A percentile compares a stretch with the other conserved stretches of the same genome.
These are phyloP conservation scores for Nitzschia sp. DNA, from an alignment of 108 stramenopile species.

Conservation along the genomic window DNA sequence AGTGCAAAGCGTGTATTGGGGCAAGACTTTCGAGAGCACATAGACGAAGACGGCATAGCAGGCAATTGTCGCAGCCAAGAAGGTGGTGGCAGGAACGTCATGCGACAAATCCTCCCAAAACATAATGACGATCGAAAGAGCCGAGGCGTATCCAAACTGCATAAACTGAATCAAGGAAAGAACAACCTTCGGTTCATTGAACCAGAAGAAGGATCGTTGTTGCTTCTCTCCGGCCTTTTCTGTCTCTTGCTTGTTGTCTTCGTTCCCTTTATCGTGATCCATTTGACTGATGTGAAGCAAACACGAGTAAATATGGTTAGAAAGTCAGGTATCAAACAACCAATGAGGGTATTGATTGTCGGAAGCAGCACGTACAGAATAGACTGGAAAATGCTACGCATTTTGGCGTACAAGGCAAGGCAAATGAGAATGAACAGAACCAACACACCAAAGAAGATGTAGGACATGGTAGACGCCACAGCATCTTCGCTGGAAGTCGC, in stretches of 20 bases:
- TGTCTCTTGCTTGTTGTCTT: slow-evolving; percentile 4
- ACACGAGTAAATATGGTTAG: not conserved
- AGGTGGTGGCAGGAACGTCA: slow-evolving; percentile 15
- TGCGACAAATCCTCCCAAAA: slow-evolving; percentile 45
- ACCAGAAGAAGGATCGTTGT: slow-evolving; percentile 78
- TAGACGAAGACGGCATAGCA: slow-evolving; percentile 62
- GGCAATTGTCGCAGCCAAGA: slow-evolving; percentile 35
- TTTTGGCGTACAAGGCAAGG: slow-evolving; percentile 35
- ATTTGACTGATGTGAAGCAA: not conserved
- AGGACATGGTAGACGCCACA: slow-evolving; percentile 33
- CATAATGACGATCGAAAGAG: slow-evolving; percentile 64
- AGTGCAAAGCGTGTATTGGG: slow-evolving; percentile 83
- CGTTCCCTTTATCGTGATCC: slow-evolving; percentile 3
- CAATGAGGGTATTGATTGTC: not conserved
- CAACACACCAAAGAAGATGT: slow-evolving; percentile 41
- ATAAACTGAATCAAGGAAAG: slow-evolving; percentile 73
- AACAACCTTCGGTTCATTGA: slow-evolving; percentile 62
- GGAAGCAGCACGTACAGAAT: slow-evolving; percentile 34
- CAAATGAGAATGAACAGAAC: slow-evolving; percentile 42
- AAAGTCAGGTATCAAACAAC: not conserved
- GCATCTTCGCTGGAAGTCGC: slow-evolving; percentile 15
- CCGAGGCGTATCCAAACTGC: slow-evolving; percentile 88
- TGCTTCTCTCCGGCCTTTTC: slow-evolving; percentile 5
- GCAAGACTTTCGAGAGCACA: slow-evolving; percentile 58
- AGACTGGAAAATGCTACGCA: slow-evolving; percentile 38